Evolutionary conservation across 306 rosid genomes (phyloP).

Genomic region (Lathyrus sativus): DNA sequence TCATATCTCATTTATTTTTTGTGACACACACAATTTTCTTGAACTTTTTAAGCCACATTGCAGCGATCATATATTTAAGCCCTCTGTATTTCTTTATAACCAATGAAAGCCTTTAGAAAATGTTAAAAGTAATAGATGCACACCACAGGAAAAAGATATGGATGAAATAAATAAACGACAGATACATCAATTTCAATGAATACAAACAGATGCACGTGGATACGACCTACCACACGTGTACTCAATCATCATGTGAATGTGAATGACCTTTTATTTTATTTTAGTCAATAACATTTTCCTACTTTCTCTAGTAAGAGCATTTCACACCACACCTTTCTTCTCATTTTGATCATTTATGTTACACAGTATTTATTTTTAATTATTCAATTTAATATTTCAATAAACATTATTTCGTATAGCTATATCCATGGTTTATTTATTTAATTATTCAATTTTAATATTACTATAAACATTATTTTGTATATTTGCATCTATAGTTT

Average conservation of each 20-base stretch:
- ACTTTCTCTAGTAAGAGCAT: background rate
- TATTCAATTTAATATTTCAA: no score
- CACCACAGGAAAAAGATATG: background rate
- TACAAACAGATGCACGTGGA: slow-evolving; percentile 84
- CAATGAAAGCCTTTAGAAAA: background rate
- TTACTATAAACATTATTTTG: no score
- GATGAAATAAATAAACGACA: slow-evolving; percentile 37
- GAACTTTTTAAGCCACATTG: no score
- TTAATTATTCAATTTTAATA: no score
- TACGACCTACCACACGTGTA: slow-evolving; percentile 90
- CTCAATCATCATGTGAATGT: slow-evolving; percentile 54
- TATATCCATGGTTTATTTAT: no score
- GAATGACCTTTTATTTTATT: background rate
- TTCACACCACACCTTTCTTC: background rate
- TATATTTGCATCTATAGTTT: no score
- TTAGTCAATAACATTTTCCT: background rate
- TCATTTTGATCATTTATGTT: background rate
- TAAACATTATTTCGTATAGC: no score
- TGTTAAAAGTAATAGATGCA: background rate
- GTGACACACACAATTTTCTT: no score
- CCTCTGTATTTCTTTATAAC: background rate
- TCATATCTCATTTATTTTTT: no score
- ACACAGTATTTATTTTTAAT: no score
- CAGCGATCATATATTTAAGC: no score
- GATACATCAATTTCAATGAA: slow-evolving; percentile 55